A percentile compares a stretch with the other conserved stretches of the same genome.
These are phyloP conservation scores for Microcyclosporella mali DNA, from an alignment of 2,329 filamentous ascomycete species.

Conservation along the genomic window DNA sequence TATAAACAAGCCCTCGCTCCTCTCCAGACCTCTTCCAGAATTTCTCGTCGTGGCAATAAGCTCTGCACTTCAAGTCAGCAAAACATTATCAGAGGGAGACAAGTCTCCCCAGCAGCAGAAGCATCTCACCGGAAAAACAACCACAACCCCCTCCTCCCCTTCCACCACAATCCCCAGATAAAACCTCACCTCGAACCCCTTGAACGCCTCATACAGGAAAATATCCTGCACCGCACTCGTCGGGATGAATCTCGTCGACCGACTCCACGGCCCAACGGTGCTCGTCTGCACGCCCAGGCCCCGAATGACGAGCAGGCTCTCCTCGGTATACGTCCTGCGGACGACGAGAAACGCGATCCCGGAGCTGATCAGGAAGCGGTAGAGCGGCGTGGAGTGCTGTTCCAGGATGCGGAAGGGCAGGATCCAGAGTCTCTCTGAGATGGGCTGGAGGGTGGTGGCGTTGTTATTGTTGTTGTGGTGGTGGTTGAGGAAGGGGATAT, in stretches of 20 bases:
- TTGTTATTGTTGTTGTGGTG: neutral
- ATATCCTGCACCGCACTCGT: conserved; percentile 89
- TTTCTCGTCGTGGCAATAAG: conserved; percentile 64
- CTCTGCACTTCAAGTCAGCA: conserved; percentile 34
- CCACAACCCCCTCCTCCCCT: conserved; percentile 78
- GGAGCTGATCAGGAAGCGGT: conserved; percentile 22
- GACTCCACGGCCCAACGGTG: conserved; percentile 57
- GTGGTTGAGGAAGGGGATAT: conserved; percentile 17
- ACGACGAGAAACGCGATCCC: conserved; percentile 18
- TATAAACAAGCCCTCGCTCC: conserved; percentile 77
- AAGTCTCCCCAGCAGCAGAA: conserved; percentile 2
- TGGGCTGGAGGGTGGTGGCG: neutral
- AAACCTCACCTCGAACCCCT: conserved; percentile 82
- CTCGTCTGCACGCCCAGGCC: conserved; percentile 83
- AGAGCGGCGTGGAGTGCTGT: conserved; percentile 1
- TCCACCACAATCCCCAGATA: conserved; percentile 88
- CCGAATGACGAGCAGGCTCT: conserved; percentile 81
- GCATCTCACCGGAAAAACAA: conserved; percentile 74
- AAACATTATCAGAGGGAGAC: neutral
- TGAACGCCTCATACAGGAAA: conserved; percentile 90
- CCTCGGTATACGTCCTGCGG: conserved; percentile 49
- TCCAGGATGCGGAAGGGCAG: no score
- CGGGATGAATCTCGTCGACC: conserved; percentile 72
- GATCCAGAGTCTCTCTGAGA: neutral
- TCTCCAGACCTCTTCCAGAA: conserved; percentile 86